A percentile compares a stretch with the other conserved stretches of the same genome.
Conservation (phyloP, 2,329 filamentous ascomycete genomes). For the Drechslera avenae region DNA sequence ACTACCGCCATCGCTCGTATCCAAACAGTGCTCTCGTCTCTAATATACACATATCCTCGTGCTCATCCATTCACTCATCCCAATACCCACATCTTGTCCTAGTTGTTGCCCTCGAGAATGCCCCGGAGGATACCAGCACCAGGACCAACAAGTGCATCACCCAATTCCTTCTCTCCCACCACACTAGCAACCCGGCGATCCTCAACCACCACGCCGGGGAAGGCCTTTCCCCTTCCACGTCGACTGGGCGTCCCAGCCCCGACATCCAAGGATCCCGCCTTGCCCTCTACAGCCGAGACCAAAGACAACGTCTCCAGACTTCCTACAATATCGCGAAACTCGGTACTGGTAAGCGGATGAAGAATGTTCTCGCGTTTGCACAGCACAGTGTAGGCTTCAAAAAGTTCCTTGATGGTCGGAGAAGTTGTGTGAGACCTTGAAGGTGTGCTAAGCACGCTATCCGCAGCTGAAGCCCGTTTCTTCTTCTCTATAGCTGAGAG, state of each 20-base stretch:
- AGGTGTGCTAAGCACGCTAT: conserved; percentile 46
- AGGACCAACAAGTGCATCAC: conserved; percentile 66
- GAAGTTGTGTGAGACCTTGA: conserved; percentile 60
- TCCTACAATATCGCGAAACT: conserved; percentile 91
- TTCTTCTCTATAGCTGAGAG: conserved; percentile 85
- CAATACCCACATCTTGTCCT: not conserved
- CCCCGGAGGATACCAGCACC: conserved; percentile 48
- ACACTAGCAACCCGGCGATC: conserved; percentile 80
- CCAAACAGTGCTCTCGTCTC: not conserved
- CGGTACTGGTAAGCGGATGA: conserved; percentile 85
- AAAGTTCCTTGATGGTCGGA: conserved; percentile 83
- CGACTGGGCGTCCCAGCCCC: conserved; percentile 73
- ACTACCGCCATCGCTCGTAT: not conserved
- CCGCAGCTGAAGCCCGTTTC: conserved; percentile 55
- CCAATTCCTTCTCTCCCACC: conserved; percentile 79
- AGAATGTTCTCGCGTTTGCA: conserved; percentile 89
- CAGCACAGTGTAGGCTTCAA: conserved; percentile 78
- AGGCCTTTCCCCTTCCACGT: conserved; percentile 58
- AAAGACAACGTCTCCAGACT: conserved; percentile 88
- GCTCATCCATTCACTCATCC: not conserved
- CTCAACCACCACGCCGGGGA: conserved; percentile 61
- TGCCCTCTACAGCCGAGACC: conserved; percentile 72
- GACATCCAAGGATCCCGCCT: conserved; percentile 66
- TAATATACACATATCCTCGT: not conserved
- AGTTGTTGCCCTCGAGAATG: conserved; percentile 35